Evolutionary conservation across 768 basidiomycete genomes (phyloP).

Genomic region (Leccinum pellstonianum): DNA sequence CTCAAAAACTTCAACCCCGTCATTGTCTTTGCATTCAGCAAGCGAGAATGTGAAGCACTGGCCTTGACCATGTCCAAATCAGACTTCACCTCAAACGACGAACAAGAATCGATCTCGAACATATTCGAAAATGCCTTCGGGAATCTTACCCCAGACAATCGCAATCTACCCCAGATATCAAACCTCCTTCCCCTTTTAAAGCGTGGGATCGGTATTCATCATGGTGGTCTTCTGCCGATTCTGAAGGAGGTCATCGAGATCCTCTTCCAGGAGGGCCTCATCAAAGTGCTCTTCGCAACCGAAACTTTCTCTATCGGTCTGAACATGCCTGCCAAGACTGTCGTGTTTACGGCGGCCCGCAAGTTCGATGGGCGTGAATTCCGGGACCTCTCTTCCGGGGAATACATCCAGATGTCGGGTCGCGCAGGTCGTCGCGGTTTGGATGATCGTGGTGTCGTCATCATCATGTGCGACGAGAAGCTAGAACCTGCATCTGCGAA

Average conservation of each 20-base stretch:
- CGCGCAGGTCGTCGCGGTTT: slow-evolving; percentile 95
- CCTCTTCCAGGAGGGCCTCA: slow-evolving; percentile 95
- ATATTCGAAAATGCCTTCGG: slow-evolving; percentile 96
- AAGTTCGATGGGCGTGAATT: slow-evolving; percentile 98
- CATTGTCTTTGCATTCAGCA: slow-evolving; percentile 97
- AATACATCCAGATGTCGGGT: slow-evolving; percentile 99
- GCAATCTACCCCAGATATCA: slow-evolving; percentile 88
- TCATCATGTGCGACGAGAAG: slow-evolving; percentile 99
- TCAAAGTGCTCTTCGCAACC: slow-evolving; percentile 97
- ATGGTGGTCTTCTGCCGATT: slow-evolving; percentile 95
- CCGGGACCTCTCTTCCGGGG: slow-evolving; percentile 88
- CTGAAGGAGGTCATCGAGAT: slow-evolving; percentile 99
- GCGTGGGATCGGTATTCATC: slow-evolving; percentile 97
- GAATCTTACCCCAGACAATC: slow-evolving; percentile 82
- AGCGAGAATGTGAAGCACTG: slow-evolving; percentile 93
- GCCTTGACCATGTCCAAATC: slow-evolving; percentile 92
- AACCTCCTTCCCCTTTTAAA: slow-evolving; percentile 90
- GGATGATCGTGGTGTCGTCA: slow-evolving; percentile 97
- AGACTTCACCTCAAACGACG: slow-evolving; percentile 91
- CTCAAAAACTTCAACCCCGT: slow-evolving; percentile 96
- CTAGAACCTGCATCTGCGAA: slow-evolving; percentile 90
- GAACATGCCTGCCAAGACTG: slow-evolving; percentile 99
- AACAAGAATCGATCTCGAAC: slow-evolving; percentile 79
- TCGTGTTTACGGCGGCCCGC: slow-evolving; percentile 92
- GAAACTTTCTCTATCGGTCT: slow-evolving; percentile 98